phyloP scores from a whole-genome alignment of 352 stramenopile genomes.

The Phytophthora cactorum region DNA sequence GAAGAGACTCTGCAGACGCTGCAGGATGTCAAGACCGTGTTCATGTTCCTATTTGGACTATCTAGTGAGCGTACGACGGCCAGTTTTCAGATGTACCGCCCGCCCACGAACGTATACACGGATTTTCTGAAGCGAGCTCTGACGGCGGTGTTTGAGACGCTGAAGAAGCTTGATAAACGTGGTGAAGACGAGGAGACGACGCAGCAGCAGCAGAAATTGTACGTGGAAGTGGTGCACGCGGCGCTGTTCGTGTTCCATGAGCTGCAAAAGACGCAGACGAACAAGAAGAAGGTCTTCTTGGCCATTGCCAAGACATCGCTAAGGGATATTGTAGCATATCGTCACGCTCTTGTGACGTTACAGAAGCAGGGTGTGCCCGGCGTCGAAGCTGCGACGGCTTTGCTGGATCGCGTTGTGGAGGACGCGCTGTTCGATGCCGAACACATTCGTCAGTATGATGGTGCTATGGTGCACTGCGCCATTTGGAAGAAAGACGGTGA shows the following conservation, averaged over 20 bases:
- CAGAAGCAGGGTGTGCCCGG: constrained; percentile 17
- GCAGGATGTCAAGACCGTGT: constrained; percentile 63
- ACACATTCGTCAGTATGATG: constrained; percentile 79
- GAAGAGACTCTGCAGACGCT: constrained; percentile 38
- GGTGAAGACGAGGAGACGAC: neutral
- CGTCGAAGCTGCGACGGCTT: constrained; percentile 17
- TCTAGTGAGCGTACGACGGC: constrained; percentile 17
- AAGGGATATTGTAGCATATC: constrained; percentile 60
- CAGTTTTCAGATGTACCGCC: constrained; percentile 81
- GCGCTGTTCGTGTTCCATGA: constrained; percentile 78
- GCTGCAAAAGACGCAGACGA: constrained; percentile 83
- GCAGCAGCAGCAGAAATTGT: constrained; percentile 22
- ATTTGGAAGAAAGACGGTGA: constrained; percentile 30
- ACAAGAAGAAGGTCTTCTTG: constrained; percentile 90
- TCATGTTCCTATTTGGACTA: constrained; percentile 75
- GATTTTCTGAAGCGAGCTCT: constrained; percentile 70
- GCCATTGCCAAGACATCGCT: constrained; percentile 83
- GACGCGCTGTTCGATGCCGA: constrained; percentile 83
- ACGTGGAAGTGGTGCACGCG: constrained; percentile 53
- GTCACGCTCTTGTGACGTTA: constrained; percentile 49
- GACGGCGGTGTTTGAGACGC: constrained; percentile 32
- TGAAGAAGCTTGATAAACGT: constrained; percentile 9
- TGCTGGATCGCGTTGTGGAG: constrained; percentile 68
- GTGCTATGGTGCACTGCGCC: constrained; percentile 50
- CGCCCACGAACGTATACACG: constrained; percentile 78